A percentile compares a stretch with the other conserved stretches of the same genome.
These are phyloP conservation scores for Cytospora schulzeri DNA, from an alignment of 2,329 filamentous ascomycete species.

Conservation along the genomic window DNA sequence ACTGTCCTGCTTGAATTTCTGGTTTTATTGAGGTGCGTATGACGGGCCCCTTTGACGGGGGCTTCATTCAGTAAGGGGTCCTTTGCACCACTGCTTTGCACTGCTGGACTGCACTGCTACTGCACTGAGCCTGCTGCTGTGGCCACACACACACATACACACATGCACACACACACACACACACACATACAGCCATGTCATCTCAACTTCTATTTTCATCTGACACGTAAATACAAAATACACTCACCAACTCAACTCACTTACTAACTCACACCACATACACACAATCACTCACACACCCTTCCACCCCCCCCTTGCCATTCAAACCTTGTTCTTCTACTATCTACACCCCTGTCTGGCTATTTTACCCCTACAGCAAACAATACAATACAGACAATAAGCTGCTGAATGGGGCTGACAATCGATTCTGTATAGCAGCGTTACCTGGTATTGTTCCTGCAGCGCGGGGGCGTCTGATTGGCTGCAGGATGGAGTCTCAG, in stretches of 20 bases:
- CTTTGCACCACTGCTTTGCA: slow-evolving; percentile 2
- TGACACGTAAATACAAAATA: slow-evolving; percentile 21
- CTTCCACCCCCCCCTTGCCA: background rate
- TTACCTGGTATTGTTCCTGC: slow-evolving; percentile 15
- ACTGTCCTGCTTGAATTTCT: background rate
- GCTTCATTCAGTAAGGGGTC: slow-evolving; percentile 18
- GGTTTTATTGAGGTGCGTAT: slow-evolving; percentile 22
- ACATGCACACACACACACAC: slow-evolving; percentile 5
- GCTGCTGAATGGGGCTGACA: background rate
- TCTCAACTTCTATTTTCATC: slow-evolving; percentile 24
- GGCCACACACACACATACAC: slow-evolving; percentile 1
- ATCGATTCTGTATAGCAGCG: background rate
- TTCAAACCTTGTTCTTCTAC: background rate
- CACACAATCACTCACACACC: background rate
- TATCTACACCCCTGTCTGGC: background rate
- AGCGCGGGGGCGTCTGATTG: slow-evolving; percentile 23
- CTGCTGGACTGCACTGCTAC: background rate
- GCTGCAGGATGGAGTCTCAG: slow-evolving; percentile 28
- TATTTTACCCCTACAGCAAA: slow-evolving; percentile 10
- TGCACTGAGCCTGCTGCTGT: slow-evolving; percentile 1
- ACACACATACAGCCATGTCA: slow-evolving; percentile 11
- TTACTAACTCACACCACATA: slow-evolving; percentile 6
- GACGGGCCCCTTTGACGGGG: slow-evolving; percentile 2
- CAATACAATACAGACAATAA: background rate
- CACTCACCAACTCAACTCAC: slow-evolving; percentile 13